Base-by-base conservation (phyloP, 2,329 filamentous ascomycete genomes). In the Cercospora zeae-maydis region DNA sequence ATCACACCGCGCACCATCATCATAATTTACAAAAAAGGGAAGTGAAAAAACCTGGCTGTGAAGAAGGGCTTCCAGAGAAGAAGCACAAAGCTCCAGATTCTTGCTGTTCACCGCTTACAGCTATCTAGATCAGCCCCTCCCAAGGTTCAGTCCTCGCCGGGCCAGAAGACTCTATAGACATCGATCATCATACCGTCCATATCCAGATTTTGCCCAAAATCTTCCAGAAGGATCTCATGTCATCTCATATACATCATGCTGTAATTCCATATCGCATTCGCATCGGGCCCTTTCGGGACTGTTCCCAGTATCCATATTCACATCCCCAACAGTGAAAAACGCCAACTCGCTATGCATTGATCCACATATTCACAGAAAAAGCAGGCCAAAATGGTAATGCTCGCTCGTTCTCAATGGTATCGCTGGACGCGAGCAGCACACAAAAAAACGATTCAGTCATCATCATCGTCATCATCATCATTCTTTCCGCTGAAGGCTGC, bases 271-370 rank as follows among this genome's bases (percentile, higher is more conserved):
- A 39, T 39, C 36, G 3, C 2, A 13, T 39, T 3, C 36, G 24
- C 36, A 39, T 13, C 36, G 11, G 3, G 9, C 36, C 36, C n/a
- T 39, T 39, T 16, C 36, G 2, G 36, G 8, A 16, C 36, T 13
- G 8, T 13, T 16, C 11, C n/a, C n/a, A n/a, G n/a, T n/a, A 13
- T 13, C n/a, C 36, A 13, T 39, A 13, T 39, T 39, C 36, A 39
- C 30, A 30, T n/a, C 27, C 21, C n/a, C 24, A 52, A 27, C 24
- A 27, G 24, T 27, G 9, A 39, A n/a, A 34, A 61, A 61, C 59
- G 52, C 59, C 59, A 47, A 24, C n/a, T 42, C 52, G 59, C 59
- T 61, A 61, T 61, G 59, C 59, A 61, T 33, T 56, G 3, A 27
- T 27, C 3, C 33, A 27, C 53, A 56, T 37, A 56, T 30, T 30